phyloP scores from a whole-genome alignment of 306 rosid genomes.

The Cicer bijugum region DNA sequence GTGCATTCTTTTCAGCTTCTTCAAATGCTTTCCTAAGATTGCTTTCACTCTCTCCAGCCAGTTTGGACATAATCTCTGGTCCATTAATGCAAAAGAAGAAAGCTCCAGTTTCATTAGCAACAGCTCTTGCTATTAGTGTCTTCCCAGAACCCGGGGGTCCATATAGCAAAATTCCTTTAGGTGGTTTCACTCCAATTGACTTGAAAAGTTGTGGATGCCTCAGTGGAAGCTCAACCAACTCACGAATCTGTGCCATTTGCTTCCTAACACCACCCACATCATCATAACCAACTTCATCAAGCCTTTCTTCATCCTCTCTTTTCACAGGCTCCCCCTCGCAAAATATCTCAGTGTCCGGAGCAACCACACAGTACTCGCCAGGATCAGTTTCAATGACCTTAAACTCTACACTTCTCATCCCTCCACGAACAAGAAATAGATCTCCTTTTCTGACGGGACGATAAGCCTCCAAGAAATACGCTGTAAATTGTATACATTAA shows the following conservation, averaged over 20 bases:
- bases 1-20: slow-evolving; percentile 76
- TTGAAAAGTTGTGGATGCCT: slow-evolving; percentile 74
- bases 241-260: slow-evolving; percentile 78
- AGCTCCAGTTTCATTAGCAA: slow-evolving; percentile 75
- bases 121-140: slow-evolving; percentile 68
- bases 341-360: slow-evolving; percentile 70
- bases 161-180: slow-evolving; percentile 70
- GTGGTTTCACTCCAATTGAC: slow-evolving; percentile 77
- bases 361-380: slow-evolving; percentile 67
- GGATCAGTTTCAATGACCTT: slow-evolving; percentile 76
- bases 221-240: slow-evolving; percentile 68
- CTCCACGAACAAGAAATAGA: slow-evolving; percentile 69
- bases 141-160: slow-evolving; percentile 78
- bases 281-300: slow-evolving; percentile 72
- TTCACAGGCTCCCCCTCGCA: slow-evolving; percentile 68
- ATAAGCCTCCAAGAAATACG: slow-evolving; percentile 72
- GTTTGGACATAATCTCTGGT: slow-evolving; percentile 73
- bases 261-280: slow-evolving; percentile 76
- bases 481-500: slow-evolving; percentile 44
- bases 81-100: slow-evolving; percentile 71
- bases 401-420: slow-evolving; percentile 76
- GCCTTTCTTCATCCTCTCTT: slow-evolving; percentile 70
- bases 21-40: slow-evolving; percentile 73
- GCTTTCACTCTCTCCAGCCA: slow-evolving; percentile 78
- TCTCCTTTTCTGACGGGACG: slow-evolving; percentile 76